Conservation (phyloP, 2,329 filamentous ascomycete genomes). For the Verticillium dahliae region DNA sequence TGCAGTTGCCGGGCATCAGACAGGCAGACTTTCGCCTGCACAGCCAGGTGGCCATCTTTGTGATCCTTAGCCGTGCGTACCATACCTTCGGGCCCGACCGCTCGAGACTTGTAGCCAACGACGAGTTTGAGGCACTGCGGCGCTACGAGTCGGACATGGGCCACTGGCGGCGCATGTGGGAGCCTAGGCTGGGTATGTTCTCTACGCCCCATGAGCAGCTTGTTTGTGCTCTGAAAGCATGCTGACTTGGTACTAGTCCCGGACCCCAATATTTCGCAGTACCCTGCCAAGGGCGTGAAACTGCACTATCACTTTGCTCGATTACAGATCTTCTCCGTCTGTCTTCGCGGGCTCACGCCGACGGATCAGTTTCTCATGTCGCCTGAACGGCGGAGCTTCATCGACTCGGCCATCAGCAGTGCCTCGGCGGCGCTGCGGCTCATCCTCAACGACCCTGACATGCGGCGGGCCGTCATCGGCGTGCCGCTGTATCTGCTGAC, state of each 20-base stretch:
- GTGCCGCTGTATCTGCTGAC: constrained; percentile 24
- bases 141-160: constrained; percentile 8
- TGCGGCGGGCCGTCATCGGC: constrained; percentile 21
- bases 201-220: background rate
- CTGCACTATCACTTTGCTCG: constrained; percentile 10
- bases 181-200: constrained; percentile 18
- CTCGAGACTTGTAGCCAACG: constrained; percentile 3
- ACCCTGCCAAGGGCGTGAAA: constrained; percentile 9
- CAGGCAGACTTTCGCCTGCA: constrained; percentile 13
- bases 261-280: constrained; percentile 35
- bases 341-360: constrained; percentile 17
- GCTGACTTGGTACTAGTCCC: constrained; percentile 25
- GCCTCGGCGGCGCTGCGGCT: constrained; percentile 21
- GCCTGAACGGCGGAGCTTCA: constrained; percentile 33
- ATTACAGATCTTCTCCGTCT: constrained; percentile 9
- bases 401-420: constrained; percentile 31
- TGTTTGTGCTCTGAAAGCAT: background rate
- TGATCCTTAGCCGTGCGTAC: constrained; percentile 6
- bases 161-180: constrained; percentile 1
- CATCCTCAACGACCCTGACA: constrained; percentile 21
- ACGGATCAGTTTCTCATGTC: constrained; percentile 33
- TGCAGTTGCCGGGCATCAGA: constrained; percentile 16
- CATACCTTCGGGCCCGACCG: constrained; percentile 7
- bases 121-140: constrained; percentile 8
- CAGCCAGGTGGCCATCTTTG: constrained; percentile 12